Evolutionary conservation across 139 green algal species (phyloP), one percentile per base, ranked within the genome.

Genomic region (Auxenochlorella pyrenoidosa): DNA sequence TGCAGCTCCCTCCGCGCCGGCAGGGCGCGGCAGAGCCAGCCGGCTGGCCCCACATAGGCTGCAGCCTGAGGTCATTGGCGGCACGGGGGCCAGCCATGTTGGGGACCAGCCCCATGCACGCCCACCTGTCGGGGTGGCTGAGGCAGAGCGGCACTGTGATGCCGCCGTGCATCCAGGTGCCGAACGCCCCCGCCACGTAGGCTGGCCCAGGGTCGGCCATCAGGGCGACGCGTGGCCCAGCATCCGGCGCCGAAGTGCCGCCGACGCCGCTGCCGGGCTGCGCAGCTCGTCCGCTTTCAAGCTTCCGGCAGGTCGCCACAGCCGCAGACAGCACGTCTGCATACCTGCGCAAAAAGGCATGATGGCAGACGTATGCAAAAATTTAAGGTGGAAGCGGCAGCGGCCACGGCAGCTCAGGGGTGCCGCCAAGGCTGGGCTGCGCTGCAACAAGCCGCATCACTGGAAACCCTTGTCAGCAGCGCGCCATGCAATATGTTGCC

Each of bases 121-220:
- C 47, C 47, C 47, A 89, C 90, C 41, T 83, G 21, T 89, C 86
- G 12, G 97, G 95, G 80, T 98, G 94, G 22, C 91, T 94, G 1
- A 93, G 89, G 38, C 95, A 95, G n/a, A 99, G 89, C 0, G 97
- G 97, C 36, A 99, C 96, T 0, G 92, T 92, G 28, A 98, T 94
- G 44, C 93, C 93, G 5, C 94, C 89, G 24, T 89, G 86, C 68
- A 97, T 89, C 97, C 97, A 99, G 10, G 94, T 93, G 2, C 88
- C 96, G 91, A 93, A 97, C 0, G 93, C 95, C n/a, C 87, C 93
- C 4, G 94, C 91, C 41, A 97, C 91, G 84, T 96, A 98, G 24
- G 16, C 60, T 21, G n/a, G 28, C 13, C 89, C 89, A 28, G 88
- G 87, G 22, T 90, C 81, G 6, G 83, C 79, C 83, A 94, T 90